Conservation (phyloP, 2,329 filamentous ascomycete genomes). For the Neurospora sp. region DNA sequence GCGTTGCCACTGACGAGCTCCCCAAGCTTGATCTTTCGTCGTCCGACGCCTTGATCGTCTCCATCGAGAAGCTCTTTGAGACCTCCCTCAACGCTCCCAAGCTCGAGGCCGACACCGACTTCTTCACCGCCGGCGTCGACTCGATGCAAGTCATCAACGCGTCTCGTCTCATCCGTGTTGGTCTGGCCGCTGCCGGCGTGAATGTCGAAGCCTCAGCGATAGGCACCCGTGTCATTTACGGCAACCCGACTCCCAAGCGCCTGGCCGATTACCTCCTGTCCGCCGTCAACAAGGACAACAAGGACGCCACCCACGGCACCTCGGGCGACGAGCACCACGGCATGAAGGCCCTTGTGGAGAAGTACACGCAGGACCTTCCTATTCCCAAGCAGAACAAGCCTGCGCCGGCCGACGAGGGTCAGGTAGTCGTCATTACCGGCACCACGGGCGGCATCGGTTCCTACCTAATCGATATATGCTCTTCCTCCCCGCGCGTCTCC, state of each 20-base stretch:
- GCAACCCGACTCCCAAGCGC: constrained; percentile 26
- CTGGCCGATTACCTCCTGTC: constrained; percentile 26
- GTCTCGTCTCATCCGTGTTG: constrained; percentile 25
- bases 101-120: constrained; percentile 26
- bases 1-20: constrained; percentile 6
- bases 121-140: constrained; percentile 30
- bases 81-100: constrained; percentile 17
- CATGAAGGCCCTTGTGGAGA: constrained; percentile 25
- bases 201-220: constrained; percentile 25
- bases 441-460: constrained; percentile 39
- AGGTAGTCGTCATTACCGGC: constrained; percentile 36
- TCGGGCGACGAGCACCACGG: constrained; percentile 11
- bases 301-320: constrained; percentile 7
- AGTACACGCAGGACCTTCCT: constrained; percentile 25
- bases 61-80: constrained; percentile 23
- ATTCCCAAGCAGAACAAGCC: constrained; percentile 17
- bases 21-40: constrained; percentile 22
- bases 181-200: constrained; percentile 22
- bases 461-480: constrained; percentile 33
- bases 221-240: constrained; percentile 29
- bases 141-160: constrained; percentile 31
- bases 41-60: constrained; percentile 19
- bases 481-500: constrained; percentile 23
- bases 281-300: constrained; percentile 10
- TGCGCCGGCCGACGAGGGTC: constrained; percentile 22